Base-by-base conservation (phyloP, 2,329 filamentous ascomycete species). In the Monosporascus sp. region DNA sequence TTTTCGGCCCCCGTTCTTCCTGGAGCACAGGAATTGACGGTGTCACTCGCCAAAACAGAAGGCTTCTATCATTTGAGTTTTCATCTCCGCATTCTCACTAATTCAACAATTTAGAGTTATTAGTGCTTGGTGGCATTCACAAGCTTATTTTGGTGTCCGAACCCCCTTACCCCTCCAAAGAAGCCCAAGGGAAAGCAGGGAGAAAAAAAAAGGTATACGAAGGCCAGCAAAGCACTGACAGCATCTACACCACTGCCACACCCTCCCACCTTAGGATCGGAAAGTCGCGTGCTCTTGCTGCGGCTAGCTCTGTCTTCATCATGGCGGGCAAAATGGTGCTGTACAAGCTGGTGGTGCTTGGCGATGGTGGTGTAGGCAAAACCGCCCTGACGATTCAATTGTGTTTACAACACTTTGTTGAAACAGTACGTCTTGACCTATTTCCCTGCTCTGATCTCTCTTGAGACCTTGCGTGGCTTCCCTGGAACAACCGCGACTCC, bases 361-460 rank as follows among this genome's bases (percentile, higher is more conserved):
- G 91, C 65, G 91, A 96, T 71, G 91, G 91, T 76, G 91, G 91
- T 74, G 91, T 96, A 58, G 91, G 91, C 64, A 96, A 96, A 76
- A 96, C 91, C 50, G 91, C 91, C 66, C 79, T 96, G 69, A 96
- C 91, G 54, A 96, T 96, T 69, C 91, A 99, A 85, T 81, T 99
- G 66, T 97, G 94, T 73, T 77, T 97, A 68, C 95, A 97, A 74
- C 94, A 99, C 75, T 99, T 99, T 71, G 92, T 97, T 66, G 93
- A 97, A 77, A 97, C 91, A 58, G 83, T 86, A 75, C 74, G 83
- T 78, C 56, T 43, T 40, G 44, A 44, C 46, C 52, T 51, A 38
- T 46, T 27, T 31, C 31, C 22, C 22, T 45, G 36, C 27, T 26
- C 50, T 44, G 40, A 37, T 36, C 53, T 17, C 36, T 37, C 43